phyloP scores from a whole-genome alignment of 2,329 filamentous ascomycete genomes.

The Claviceps quebecensis region DNA sequence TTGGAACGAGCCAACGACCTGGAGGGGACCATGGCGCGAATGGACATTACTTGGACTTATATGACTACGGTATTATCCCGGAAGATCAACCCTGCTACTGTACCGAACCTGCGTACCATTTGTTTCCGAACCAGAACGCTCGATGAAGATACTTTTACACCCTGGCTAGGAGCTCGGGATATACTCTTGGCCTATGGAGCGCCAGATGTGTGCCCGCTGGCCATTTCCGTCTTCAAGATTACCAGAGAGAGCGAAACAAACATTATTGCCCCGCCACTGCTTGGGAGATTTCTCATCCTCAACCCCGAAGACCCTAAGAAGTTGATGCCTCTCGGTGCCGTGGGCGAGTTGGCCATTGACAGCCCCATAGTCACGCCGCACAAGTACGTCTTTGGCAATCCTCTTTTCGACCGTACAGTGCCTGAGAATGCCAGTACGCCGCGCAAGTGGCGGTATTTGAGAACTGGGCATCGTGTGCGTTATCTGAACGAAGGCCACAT shows the following conservation, averaged over 20 bases:
- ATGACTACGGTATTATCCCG: slow-evolving; percentile 46
- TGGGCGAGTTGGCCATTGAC: slow-evolving; percentile 47
- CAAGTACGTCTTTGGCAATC: slow-evolving; percentile 18
- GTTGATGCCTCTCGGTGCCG: slow-evolving; percentile 37
- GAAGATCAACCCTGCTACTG: slow-evolving; percentile 21
- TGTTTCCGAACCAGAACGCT: slow-evolving; percentile 36
- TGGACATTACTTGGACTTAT: slow-evolving; percentile 37
- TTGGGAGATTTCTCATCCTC: slow-evolving; percentile 38
- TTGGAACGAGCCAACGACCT: slow-evolving; percentile 36
- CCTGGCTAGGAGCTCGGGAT: slow-evolving; percentile 31
- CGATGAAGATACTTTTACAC: slow-evolving; percentile 32
- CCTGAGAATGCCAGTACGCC: slow-evolving; percentile 11
- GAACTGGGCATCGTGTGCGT: slow-evolving; percentile 36
- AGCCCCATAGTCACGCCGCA: slow-evolving; percentile 26
- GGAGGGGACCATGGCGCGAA: slow-evolving; percentile 31
- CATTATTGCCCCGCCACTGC: slow-evolving; percentile 33
- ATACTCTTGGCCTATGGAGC: slow-evolving; percentile 38
- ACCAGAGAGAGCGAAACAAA: slow-evolving; percentile 21
- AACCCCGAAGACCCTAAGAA: slow-evolving; percentile 35
- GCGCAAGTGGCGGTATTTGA: slow-evolving; percentile 26
- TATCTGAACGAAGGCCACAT: slow-evolving; percentile 34
- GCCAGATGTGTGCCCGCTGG: slow-evolving; percentile 36
- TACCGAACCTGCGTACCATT: slow-evolving; percentile 25
- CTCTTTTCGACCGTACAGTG: slow-evolving; percentile 13
- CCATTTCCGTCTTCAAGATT: slow-evolving; percentile 33